These are phyloP conservation scores for Marsdenia floribunda DNA, from an alignment of 257 asterid species.

Conservation along the genomic window DNA sequence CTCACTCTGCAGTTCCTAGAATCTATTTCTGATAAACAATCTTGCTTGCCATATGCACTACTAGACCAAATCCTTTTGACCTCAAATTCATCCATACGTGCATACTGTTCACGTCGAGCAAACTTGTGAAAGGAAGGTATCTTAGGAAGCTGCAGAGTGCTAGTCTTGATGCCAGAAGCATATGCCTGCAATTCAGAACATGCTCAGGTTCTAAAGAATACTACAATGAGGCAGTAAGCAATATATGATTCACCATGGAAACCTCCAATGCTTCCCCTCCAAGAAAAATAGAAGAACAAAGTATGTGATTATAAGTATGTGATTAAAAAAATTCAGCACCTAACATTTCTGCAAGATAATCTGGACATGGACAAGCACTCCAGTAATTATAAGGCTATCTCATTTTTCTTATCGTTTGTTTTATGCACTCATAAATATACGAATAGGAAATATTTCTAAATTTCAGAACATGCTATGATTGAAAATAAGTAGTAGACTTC, in stretches of 20 bases:
- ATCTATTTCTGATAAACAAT: conserved; percentile 90
- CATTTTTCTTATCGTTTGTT: neutral
- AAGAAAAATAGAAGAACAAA: neutral
- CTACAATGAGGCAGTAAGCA: neutral
- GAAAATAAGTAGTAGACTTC: neutral
- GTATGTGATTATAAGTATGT: neutral
- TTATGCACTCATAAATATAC: neutral
- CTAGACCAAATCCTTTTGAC: conserved; percentile 72
- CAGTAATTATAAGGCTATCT: neutral
- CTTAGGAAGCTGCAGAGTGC: conserved; percentile 70
- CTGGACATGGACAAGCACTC: neutral
- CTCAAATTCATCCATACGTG: conserved; percentile 64
- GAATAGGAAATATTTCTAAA: neutral
- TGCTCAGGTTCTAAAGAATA: conserved; percentile 3
- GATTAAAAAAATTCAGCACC: neutral
- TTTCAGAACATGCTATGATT: neutral
- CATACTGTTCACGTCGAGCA: conserved; percentile 80
- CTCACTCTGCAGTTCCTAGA: conserved; percentile 97
- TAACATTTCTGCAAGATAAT: neutral
- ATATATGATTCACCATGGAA: neutral
- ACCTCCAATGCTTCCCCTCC: neutral
- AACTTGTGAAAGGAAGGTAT: conserved; percentile 92
- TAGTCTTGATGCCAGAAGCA: conserved; percentile 75
- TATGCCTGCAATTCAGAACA: conserved; percentile 57
- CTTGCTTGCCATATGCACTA: conserved; percentile 71